A percentile compares a stretch with the other conserved stretches of the same genome.
Evolutionary conservation across 352 stramenopile genomes (phyloP).

Genomic region (Peronospora tabacina): DNA sequence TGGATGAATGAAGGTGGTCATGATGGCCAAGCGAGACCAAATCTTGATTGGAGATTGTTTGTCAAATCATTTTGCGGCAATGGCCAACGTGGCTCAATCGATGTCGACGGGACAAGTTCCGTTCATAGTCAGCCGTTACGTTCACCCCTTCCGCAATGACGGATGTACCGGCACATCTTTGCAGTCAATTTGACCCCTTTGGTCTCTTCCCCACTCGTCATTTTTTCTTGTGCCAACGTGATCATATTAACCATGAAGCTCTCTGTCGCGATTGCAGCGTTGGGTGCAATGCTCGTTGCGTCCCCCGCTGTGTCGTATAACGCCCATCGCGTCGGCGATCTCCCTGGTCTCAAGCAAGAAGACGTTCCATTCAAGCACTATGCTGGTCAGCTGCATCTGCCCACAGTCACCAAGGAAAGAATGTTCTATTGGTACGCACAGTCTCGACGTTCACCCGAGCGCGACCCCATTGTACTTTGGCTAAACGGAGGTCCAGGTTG

Average conservation of each 20-base stretch:
- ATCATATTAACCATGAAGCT: conserved; percentile 16
- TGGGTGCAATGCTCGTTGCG: conserved; percentile 16
- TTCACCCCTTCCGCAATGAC: conserved; percentile 5
- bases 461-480: conserved; percentile 83
- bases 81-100: conserved; percentile 9
- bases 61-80: conserved; percentile 11
- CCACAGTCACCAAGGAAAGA: conserved; percentile 39
- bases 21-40: background rate
- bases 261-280: conserved; percentile 10
- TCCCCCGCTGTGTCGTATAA: conserved; percentile 11
- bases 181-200: background rate
- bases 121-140: conserved; percentile 6
- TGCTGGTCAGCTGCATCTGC: conserved; percentile 48
- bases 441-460: conserved; percentile 37
- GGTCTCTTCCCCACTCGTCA: conserved; percentile 5
- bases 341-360: conserved; percentile 39
- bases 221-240: conserved; percentile 1
- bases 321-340: conserved; percentile 35
- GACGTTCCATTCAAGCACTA: conserved; percentile 56
- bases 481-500: conserved; percentile 89
- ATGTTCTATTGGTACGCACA: conserved; percentile 74
- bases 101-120: conserved; percentile 3
- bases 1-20: background rate
- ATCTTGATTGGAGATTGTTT: background rate
- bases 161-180: background rate